Evolutionary conservation across 306 rosid genomes (phyloP).

Genomic region (Myrica gale): DNA sequence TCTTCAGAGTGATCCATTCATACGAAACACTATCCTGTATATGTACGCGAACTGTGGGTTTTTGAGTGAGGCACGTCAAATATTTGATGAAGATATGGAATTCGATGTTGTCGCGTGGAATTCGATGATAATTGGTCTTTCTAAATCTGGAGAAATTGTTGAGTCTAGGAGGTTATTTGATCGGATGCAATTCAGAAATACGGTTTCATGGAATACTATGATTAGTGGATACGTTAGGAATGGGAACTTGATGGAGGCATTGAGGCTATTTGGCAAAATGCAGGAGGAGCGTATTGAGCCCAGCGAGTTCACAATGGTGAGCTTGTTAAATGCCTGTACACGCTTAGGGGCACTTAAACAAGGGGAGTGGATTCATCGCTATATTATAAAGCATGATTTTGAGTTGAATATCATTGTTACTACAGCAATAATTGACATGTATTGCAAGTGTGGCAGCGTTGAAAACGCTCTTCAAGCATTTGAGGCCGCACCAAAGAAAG

Average conservation of each 20-base stretch:
- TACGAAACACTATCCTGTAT: constrained; percentile 53
- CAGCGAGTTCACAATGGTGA: constrained; percentile 84
- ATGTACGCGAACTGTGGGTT: constrained; percentile 75
- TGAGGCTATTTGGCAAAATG: constrained; percentile 61
- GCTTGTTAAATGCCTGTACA: constrained; percentile 80
- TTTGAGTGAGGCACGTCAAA: constrained; percentile 51
- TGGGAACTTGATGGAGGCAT: constrained; percentile 52
- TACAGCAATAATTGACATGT: constrained; percentile 81
- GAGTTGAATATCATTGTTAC: constrained; percentile 57
- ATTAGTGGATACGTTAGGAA: constrained; percentile 89
- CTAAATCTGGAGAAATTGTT: constrained; percentile 68
- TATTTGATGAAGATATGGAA: constrained; percentile 51
- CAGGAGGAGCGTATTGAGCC: constrained; percentile 50
- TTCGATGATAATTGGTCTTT: constrained; percentile 72
- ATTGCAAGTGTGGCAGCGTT: constrained; percentile 73
- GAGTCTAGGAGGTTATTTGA: constrained; percentile 70
- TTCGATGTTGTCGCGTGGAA: constrained; percentile 69
- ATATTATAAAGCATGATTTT: constrained; percentile 51
- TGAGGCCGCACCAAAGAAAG: constrained; percentile 45
- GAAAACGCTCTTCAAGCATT: constrained; percentile 57
- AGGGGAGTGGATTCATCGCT: constrained; percentile 80
- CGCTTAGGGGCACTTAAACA: constrained; percentile 73
- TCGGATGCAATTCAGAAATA: constrained; percentile 48
- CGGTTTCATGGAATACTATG: constrained; percentile 74
- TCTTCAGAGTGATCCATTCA: constrained; percentile 51